These are phyloP conservation scores for Chytriomyces sp. DNA, from an alignment of 192 early-diverging fungal genomes.

Conservation along the genomic window DNA sequence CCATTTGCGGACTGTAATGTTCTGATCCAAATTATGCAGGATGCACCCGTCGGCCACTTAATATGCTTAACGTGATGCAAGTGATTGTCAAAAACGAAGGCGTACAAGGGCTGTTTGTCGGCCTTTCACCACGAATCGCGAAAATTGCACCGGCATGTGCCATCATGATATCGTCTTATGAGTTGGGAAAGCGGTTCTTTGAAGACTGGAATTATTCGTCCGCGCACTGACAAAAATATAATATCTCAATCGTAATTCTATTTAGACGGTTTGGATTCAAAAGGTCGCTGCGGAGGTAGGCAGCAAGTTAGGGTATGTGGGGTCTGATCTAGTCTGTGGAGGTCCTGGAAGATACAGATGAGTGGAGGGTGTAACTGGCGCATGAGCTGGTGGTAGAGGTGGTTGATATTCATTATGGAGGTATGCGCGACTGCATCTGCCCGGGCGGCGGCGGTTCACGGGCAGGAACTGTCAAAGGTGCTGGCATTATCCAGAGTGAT, in stretches of 20 bases:
- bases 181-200: slow-evolving; percentile 53
- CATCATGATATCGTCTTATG: slow-evolving; percentile 86
- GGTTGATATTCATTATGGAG: no score
- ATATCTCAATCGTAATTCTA: neutral
- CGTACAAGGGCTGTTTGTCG: slow-evolving; percentile 43
- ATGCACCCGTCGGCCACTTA: neutral
- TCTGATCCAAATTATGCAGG: neutral
- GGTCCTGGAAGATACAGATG: no score
- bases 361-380: no score
- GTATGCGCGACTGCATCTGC: no score
- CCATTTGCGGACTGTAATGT: neutral
- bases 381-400: no score
- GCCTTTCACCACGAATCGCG: slow-evolving; percentile 74
- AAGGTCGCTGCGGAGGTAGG: no score
- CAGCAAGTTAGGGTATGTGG: no score
- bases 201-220: slow-evolving; percentile 11
- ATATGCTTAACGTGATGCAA: slow-evolving; percentile 36
- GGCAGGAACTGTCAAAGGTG: no score
- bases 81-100: slow-evolving; percentile 36
- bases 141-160: slow-evolving; percentile 92
- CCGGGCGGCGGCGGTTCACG: no score
- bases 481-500: no score
- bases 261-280: no score
- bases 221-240: neutral
- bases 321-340: no score